Percentiles rank a stretch among this genome's conserved stretches.
Evolutionary conservation across 257 asterid genomes (phyloP).

Genomic region (Solanum tacnaense): DNA sequence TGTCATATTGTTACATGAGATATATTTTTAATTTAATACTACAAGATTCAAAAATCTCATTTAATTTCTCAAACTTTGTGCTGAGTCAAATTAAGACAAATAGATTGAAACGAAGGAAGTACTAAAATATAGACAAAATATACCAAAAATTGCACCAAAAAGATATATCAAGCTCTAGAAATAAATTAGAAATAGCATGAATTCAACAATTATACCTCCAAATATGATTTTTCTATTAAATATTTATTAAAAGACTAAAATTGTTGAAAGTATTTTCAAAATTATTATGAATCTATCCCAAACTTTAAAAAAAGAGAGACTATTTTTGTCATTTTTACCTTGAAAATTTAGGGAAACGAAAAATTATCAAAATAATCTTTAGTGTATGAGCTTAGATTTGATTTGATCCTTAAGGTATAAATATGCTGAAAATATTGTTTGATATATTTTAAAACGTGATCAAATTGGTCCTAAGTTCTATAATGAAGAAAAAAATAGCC

Average conservation of each 20-base stretch:
- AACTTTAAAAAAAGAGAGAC: too few species aligned
- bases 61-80: background rate
- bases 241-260: background rate
- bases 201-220: too few species aligned
- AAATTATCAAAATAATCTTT: background rate
- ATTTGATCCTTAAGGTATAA: background rate
- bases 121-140: background rate
- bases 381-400: background rate
- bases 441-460: background rate
- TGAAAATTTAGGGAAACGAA: background rate
- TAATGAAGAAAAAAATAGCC: background rate
- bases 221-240: too few species aligned
- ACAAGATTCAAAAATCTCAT: background rate
- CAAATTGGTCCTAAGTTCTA: background rate
- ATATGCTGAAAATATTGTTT: background rate
- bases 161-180: background rate
- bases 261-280: background rate
- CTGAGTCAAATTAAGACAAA: background rate
- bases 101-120: background rate
- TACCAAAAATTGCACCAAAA: too few species aligned
- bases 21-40: background rate
- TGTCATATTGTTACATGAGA: background rate
- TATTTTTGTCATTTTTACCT: background rate
- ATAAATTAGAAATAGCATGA: background rate
- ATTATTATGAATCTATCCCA: background rate